Conservation (phyloP, 192 early-diverging fungal genomes). For the Phlyctochytrium arcticum region DNA sequence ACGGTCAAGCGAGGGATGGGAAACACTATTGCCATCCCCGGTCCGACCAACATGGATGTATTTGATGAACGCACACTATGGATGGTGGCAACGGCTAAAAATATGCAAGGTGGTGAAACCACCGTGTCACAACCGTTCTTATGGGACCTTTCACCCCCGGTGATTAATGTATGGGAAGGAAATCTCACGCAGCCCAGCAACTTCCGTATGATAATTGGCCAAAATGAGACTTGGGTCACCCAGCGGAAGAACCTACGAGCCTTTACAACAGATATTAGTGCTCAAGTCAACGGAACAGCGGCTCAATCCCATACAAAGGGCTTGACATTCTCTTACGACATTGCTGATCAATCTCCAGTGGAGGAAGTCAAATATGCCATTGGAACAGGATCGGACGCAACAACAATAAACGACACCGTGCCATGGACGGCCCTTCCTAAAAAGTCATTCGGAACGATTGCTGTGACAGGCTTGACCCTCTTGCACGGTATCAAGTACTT, state of each 20-base stretch:
- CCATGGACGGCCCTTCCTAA: neutral
- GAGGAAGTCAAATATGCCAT: neutral
- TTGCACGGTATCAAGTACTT: neutral
- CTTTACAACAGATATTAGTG: neutral
- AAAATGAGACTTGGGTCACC: neutral
- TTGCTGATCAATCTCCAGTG: neutral
- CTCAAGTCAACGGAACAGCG: neutral
- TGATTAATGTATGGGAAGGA: neutral
- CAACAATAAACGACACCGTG: neutral
- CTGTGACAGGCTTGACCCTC: neutral
- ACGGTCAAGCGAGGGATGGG: neutral
- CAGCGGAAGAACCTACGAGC: neutral
- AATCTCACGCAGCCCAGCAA: neutral
- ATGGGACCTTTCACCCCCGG: constrained; percentile 1
- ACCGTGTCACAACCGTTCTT: neutral
- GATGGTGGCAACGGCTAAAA: neutral
- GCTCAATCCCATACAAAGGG: neutral
- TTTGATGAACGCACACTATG: neutral
- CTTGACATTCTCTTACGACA: neutral
- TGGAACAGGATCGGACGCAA: neutral
- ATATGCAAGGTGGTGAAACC: neutral
- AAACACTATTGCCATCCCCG: neutral
- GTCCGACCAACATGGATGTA: neutral
- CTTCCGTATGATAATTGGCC: neutral
- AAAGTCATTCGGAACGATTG: neutral